Percentiles rank a stretch among this genome's conserved stretches.
phyloP scores from a whole-genome alignment of 2,329 filamentous ascomycete genomes.

The Hymenoscyphus fructigenus region DNA sequence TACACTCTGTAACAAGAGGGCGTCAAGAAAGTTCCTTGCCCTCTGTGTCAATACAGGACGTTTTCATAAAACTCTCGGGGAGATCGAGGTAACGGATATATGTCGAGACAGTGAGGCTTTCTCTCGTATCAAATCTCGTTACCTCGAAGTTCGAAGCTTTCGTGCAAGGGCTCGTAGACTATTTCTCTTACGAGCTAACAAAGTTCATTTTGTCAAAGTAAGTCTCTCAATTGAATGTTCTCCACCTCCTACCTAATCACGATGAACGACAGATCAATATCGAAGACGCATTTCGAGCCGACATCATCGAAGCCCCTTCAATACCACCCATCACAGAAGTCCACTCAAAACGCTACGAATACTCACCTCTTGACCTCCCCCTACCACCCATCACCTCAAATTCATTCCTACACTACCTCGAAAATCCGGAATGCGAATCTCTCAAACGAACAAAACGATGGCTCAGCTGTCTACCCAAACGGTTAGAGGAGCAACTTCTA shows the following conservation, averaged over 20 bases:
- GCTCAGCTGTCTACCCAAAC: slow-evolving; percentile 5
- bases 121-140: background rate
- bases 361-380: slow-evolving; percentile 6
- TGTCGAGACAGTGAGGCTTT: slow-evolving; percentile 6
- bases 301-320: slow-evolving; percentile 6
- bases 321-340: slow-evolving; percentile 7
- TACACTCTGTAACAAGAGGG: background rate
- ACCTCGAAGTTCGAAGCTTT: slow-evolving; percentile 7
- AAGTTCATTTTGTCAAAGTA: slow-evolving; percentile 7
- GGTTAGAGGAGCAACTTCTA: slow-evolving; percentile 6
- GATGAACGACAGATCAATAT: slow-evolving; percentile 2
- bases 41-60: slow-evolving; percentile 4
- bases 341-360: slow-evolving; percentile 5
- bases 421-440: background rate
- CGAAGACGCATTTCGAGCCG: slow-evolving; percentile 4
- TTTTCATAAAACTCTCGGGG: slow-evolving; percentile 2
- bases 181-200: background rate
- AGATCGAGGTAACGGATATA: slow-evolving; percentile 5
- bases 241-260: background rate
- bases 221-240: background rate
- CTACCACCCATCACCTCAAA: slow-evolving; percentile 8
- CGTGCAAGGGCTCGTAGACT: background rate
- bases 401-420: slow-evolving; percentile 5
- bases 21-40: slow-evolving; percentile 1
- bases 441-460: slow-evolving; percentile 1